Evolutionary conservation across 2,329 filamentous ascomycete species (phyloP).

Genomic region (Tolypocladium album): DNA sequence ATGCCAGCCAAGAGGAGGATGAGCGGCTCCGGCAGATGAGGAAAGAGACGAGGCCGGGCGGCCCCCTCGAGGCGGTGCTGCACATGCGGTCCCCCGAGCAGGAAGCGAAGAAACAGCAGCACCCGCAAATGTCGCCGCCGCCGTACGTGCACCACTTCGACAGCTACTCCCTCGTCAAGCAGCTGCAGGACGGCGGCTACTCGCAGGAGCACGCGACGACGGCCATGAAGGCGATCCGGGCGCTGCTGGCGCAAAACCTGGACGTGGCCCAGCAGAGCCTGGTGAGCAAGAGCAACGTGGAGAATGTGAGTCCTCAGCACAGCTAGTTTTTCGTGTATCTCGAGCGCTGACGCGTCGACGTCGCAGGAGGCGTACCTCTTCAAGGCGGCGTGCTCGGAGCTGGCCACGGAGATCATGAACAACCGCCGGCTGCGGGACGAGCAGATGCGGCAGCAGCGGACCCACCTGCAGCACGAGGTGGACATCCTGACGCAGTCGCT

Average conservation of each 20-base stretch:
- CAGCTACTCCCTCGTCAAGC: slow-evolving; percentile 78
- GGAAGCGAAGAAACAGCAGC: slow-evolving; percentile 38
- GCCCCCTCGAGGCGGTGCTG: slow-evolving; percentile 35
- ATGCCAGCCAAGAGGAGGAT: slow-evolving; percentile 3
- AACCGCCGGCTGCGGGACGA: slow-evolving; percentile 69
- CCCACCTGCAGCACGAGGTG: slow-evolving; percentile 85
- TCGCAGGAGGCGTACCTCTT: slow-evolving; percentile 77
- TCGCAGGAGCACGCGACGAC: slow-evolving; percentile 64
- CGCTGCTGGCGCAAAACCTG: slow-evolving; percentile 67
- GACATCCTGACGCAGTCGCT: slow-evolving; percentile 81
- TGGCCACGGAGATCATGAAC: slow-evolving; percentile 77
- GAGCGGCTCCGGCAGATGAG: slow-evolving; percentile 17
- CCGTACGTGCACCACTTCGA: slow-evolving; percentile 95
- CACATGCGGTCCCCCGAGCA: slow-evolving; percentile 32
- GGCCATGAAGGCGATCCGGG: slow-evolving; percentile 85
- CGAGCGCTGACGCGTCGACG: neutral
- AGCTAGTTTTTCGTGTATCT: too few species aligned
- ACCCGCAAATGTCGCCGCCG: slow-evolving; percentile 59
- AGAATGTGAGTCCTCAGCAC: slow-evolving; percentile 45
- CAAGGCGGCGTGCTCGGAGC: slow-evolving; percentile 82
- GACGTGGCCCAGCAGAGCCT: slow-evolving; percentile 69
- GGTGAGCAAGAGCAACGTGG: slow-evolving; percentile 83
- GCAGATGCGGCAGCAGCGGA: slow-evolving; percentile 70
- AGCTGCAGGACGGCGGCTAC: slow-evolving; percentile 66
- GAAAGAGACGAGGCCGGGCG: slow-evolving; percentile 18